Evolutionary conservation across 768 basidiomycete species (phyloP), one percentile per base, ranked within the genome.

Genomic region (Tephrocybe rancida): DNA sequence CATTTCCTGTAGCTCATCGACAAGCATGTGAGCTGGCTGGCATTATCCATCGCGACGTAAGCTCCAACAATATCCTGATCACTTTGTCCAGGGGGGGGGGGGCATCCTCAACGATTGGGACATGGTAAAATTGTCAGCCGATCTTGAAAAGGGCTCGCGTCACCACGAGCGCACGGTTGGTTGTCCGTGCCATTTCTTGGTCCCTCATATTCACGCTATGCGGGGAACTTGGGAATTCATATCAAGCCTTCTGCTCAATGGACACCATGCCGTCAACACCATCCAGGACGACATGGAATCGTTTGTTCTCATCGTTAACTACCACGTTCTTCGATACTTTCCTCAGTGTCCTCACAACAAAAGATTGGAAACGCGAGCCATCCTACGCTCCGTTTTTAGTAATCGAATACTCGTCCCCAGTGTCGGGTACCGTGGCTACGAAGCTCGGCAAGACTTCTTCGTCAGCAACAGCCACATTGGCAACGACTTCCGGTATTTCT

Each of bases 21-120:
- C 50, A 60, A 18, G 56, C 59, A 3, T 60, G 52, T 42, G 25
- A 48, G 29, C 25, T 1, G 41, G 51, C 48, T 21, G 10, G n/a
- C 6, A 44, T 51, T 18, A 48, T 61, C 3, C 59, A 61, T 47
- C 45, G 56, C 9, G 59, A 58, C 13, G 37, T 57, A 7, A 55
- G 56, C n/a, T 5, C 29, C 3, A 49, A 44, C 2, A 58, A 61
- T 35, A 53, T 61, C 24, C 22, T 61, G 32, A 55, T 61, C 29
- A 52, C 43, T 19, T 6, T 11, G 3, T 19, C 38, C 19, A 54
- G 54, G n/a, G n/a, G n/a, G 69, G 69, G 16, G 35, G 22, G 21
- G 56, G 59, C 4, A 38, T 58, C 3, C 43, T 61, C 3, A 61
- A 54, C 27, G 59, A 61, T 24, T 61, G 59, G 59, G 59, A 61